Base-by-base conservation (phyloP, 805 yeast species). In the Metschnikowia gelsemii region DNA sequence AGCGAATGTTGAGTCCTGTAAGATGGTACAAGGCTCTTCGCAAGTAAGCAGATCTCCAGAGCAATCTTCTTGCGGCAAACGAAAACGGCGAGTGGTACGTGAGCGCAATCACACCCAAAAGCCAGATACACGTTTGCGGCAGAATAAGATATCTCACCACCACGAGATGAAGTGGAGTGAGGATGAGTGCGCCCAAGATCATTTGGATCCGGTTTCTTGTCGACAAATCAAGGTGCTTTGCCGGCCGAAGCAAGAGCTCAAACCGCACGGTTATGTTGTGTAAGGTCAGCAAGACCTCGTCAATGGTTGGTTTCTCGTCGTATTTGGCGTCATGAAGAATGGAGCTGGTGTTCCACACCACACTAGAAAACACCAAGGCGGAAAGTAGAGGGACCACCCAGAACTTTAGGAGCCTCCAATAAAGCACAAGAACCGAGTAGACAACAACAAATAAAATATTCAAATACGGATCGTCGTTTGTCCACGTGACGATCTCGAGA, bases 401-500 rank as follows among this genome's bases (percentile, higher is more conserved):
- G 26, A 56, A 43, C 19, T 68, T 56, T 18, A 72, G 43, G 8
- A 54, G 27, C 4, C 57, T 43, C 82, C 82, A 76, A 47, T 47
- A 67, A 51, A 66, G 49, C 11, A 75, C 68, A 1, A 68, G 22
- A 23, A 65, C 58, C 9, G 72, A 61, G 47, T 69, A 72, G 1
- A 54, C 45, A 4, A 68, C 67, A 23, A 75, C 60, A 1, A 68
- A 26, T 5, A 76, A 52, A 42, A 75, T 67, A 49, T 76, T 78
- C 45, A 63, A 63, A 49, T 72, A 75, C 8, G 72, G 69, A 40
- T 75, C 76, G 4, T 66, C 72, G 44, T 75, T 75, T 1, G 83
- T 76, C 83, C 83, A 78, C 1, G 82, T 76, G 16, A 76, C 45
- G 11, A 73, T 55, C 27, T 73, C 73, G 13, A 78, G 54, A 5